Conservation (phyloP, 192 early-diverging fungal genomes). For the Obelidium mucronatum region DNA sequence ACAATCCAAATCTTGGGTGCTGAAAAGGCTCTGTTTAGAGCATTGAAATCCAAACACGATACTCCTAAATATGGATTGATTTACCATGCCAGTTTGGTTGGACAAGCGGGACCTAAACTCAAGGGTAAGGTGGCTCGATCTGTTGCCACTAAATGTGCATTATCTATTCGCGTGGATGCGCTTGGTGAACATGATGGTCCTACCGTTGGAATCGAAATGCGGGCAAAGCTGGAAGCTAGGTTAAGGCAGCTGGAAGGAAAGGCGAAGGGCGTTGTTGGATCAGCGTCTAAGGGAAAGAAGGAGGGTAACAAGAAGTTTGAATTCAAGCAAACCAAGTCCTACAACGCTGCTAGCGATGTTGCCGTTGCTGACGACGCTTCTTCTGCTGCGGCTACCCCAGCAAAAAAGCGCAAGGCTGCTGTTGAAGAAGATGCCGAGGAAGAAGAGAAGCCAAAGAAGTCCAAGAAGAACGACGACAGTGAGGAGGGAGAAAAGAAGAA, state of each 20-base stretch:
- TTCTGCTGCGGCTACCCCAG: conserved; percentile 50
- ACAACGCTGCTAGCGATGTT: conserved; percentile 56
- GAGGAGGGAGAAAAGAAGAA: conserved; percentile 57
- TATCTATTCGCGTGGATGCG: conserved; percentile 92
- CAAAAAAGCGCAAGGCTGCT: conserved; percentile 54
- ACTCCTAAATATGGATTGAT: conserved; percentile 98
- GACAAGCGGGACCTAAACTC: conserved; percentile 90
- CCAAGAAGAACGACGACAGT: conserved; percentile 59
- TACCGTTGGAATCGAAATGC: conserved; percentile 85
- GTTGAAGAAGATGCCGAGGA: conserved; percentile 51
- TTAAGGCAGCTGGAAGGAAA: conserved; percentile 90
- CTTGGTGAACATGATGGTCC: conserved; percentile 67
- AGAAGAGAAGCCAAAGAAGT: conserved; percentile 53
- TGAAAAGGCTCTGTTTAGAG: conserved; percentile 98
- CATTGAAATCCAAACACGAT: conserved; percentile 95
- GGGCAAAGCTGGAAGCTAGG: conserved; percentile 87
- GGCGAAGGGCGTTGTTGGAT: conserved; percentile 63
- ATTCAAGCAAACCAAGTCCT: conserved; percentile 46
- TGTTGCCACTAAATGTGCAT: conserved; percentile 90
- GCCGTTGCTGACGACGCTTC: conserved; percentile 51
- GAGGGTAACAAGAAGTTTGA: conserved; percentile 70
- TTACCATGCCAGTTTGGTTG: conserved; percentile 96
- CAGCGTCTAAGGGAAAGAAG: conserved; percentile 75
- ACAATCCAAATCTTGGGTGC: conserved; percentile 98
- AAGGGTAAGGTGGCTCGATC: conserved; percentile 99